Evolutionary conservation across 2,329 filamentous ascomycete genomes (phyloP).

Genomic region (Cadophora sp.): DNA sequence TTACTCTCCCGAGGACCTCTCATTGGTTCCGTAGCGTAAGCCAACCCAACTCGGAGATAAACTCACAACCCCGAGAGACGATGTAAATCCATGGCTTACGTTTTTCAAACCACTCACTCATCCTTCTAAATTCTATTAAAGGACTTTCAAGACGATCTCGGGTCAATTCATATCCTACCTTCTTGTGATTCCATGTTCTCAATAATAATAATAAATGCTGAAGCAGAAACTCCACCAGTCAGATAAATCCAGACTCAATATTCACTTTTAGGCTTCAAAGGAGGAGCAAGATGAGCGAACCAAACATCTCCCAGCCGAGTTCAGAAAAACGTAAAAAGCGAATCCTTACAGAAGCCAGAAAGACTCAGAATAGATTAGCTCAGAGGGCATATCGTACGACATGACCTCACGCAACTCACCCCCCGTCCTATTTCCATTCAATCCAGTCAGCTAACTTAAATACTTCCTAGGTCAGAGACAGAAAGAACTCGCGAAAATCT

Average conservation of each 20-base stretch:
- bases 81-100: slow-evolving; percentile 3
- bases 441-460: too few species aligned
- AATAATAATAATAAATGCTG: too few species aligned
- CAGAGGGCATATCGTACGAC: slow-evolving; percentile 48
- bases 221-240: background rate
- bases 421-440: too few species aligned
- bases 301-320: background rate
- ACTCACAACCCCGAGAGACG: slow-evolving; percentile 3
- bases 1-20: background rate
- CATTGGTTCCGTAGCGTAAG: slow-evolving; percentile 20
- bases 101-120: background rate
- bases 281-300: slow-evolving; percentile 5
- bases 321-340: slow-evolving; percentile 39
- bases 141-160: background rate
- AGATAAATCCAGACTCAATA: background rate
- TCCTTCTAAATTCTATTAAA: background rate
- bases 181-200: too few species aligned
- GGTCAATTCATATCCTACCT: too few species aligned
- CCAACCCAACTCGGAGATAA: slow-evolving; percentile 8
- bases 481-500: slow-evolving; percentile 19
- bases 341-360: slow-evolving; percentile 47
- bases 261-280: too few species aligned
- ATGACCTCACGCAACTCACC: too few species aligned
- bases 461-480: slow-evolving; percentile 31
- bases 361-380: slow-evolving; percentile 48